Conservation (phyloP, 805 yeast species). For the Saccharomycopsis fermentans region DNA sequence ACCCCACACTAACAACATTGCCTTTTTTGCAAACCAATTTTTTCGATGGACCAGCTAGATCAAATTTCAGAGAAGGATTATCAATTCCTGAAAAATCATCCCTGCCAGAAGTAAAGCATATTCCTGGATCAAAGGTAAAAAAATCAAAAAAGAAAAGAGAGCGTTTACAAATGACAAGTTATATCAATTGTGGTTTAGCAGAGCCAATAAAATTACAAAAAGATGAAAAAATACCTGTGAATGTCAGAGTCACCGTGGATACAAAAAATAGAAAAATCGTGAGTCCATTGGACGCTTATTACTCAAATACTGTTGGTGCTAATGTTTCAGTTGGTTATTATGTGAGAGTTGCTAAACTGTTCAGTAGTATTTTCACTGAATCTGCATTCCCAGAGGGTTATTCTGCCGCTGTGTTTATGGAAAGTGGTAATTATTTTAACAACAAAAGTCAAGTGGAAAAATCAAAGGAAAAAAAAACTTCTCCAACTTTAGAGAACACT, state of each 20-base stretch:
- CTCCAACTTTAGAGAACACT: not conserved
- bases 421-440: slow-evolving; percentile 54
- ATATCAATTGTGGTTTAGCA: slow-evolving; percentile 63
- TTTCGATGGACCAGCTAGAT: slow-evolving; percentile 11
- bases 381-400: slow-evolving; percentile 59
- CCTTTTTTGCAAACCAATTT: slow-evolving; percentile 51
- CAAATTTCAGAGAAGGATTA: slow-evolving; percentile 47
- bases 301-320: slow-evolving; percentile 43
- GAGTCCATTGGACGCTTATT: slow-evolving; percentile 60
- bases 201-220: slow-evolving; percentile 46
- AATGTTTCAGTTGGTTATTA: slow-evolving; percentile 60
- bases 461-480: slow-evolving; percentile 19
- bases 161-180: slow-evolving; percentile 51
- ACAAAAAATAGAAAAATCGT: slow-evolving; percentile 50
- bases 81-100: slow-evolving; percentile 20
- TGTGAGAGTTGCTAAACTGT: slow-evolving; percentile 54
- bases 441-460: slow-evolving; percentile 25
- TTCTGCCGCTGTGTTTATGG: slow-evolving; percentile 51
- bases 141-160: slow-evolving; percentile 35
- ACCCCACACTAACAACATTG: slow-evolving; percentile 62
- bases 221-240: slow-evolving; percentile 53
- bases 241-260: slow-evolving; percentile 77
- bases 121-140: slow-evolving; percentile 23
- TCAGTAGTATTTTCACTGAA: slow-evolving; percentile 62
- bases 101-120: slow-evolving; percentile 7